Evolutionary conservation across 345 rosid genomes (phyloP), one percentile per base, ranked within the genome.

Genomic region (Gossypium arboreum): DNA sequence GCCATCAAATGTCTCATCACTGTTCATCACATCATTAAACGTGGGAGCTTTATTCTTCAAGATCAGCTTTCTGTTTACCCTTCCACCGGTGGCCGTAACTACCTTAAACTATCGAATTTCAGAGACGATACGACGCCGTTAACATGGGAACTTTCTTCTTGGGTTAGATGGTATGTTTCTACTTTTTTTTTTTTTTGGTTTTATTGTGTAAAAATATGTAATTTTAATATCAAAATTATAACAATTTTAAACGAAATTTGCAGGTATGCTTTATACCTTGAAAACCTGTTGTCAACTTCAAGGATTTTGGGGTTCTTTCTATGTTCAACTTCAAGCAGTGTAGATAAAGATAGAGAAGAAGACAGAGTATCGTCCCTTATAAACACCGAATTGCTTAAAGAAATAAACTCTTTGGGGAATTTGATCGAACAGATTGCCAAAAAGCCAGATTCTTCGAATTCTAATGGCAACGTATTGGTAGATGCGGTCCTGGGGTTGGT

Each of bases 41-140:
- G 80, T 7, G 98, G 98, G 16, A 84, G 88, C 47, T 94, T 94
- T 77, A 94, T 94, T 45, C 93, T 94, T 52, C 97, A 89, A 58
- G 97, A 92, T 63, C 98, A 92, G 85, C 90, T 94, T 63, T 91
- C 97, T 13, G 83, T 92, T 5, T 92, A 82, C 79, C 97, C 97
- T 10, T 72, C 87, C 9, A 70, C 87, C 10, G 98, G 98, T 47
- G 98, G 97, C 39, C 81, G 97, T 75, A 94, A 94, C 79, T 84
- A 88, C 80, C 92, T 94, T 2, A 94, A 94, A 13, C 86, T 92
- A 1, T 92, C 98, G 10, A 79, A 82, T 10, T 94, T 94, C 75
- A 83, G 97, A 84, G 98, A 94, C 61, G 73, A 76, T 20, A 68
- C 86, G 4, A 78, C 93, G 0, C 84, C 93, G 1, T 1, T 87